Percentiles rank a stretch among this genome's conserved stretches.
phyloP scores from a whole-genome alignment of 2,329 filamentous ascomycete species.

The Pseudogymnoascus sp. region DNA sequence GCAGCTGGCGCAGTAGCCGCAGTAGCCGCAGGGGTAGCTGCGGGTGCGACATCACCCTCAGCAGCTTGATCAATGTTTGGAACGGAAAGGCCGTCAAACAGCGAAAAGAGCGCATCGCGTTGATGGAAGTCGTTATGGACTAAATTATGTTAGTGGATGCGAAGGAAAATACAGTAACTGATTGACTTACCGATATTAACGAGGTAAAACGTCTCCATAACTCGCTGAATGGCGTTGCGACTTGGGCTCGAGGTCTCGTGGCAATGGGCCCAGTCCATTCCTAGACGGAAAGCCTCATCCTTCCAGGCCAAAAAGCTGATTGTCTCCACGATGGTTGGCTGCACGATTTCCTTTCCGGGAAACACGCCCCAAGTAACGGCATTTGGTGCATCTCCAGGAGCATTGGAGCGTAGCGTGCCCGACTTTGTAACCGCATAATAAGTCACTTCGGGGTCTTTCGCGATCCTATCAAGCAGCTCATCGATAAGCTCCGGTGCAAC shows the following conservation, averaged over 20 bases:
- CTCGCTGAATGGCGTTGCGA: constrained; percentile 67
- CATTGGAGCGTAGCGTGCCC: constrained; percentile 77
- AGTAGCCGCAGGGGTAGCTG: constrained; percentile 11
- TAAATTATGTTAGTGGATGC: constrained; percentile 32
- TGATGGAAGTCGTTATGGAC: constrained; percentile 98
- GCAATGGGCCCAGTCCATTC: constrained; percentile 89
- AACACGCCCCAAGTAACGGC: constrained; percentile 99
- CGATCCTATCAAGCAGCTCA: constrained; percentile 70
- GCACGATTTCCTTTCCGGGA: constrained; percentile 97
- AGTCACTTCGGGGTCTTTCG: constrained; percentile 72
- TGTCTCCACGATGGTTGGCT: constrained; percentile 98
- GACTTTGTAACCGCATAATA: constrained; percentile 89
- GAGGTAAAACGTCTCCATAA: constrained; percentile 89
- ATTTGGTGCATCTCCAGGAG: constrained; percentile 79
- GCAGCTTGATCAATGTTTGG: constrained; percentile 49
- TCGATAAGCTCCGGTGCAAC: constrained; percentile 73
- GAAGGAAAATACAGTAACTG: constrained; percentile 5
- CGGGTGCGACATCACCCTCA: constrained; percentile 13
- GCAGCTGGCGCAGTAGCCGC: constrained; percentile 3
- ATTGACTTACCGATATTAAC: constrained; percentile 77
- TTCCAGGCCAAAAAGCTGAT: constrained; percentile 98
- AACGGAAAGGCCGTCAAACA: constrained; percentile 74
- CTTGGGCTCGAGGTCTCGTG: constrained; percentile 71
- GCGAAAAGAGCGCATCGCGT: constrained; percentile 69
- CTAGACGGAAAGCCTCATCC: constrained; percentile 91